Conservation (phyloP, 2,329 filamentous ascomycete genomes). For the Xylariales sp. region DNA sequence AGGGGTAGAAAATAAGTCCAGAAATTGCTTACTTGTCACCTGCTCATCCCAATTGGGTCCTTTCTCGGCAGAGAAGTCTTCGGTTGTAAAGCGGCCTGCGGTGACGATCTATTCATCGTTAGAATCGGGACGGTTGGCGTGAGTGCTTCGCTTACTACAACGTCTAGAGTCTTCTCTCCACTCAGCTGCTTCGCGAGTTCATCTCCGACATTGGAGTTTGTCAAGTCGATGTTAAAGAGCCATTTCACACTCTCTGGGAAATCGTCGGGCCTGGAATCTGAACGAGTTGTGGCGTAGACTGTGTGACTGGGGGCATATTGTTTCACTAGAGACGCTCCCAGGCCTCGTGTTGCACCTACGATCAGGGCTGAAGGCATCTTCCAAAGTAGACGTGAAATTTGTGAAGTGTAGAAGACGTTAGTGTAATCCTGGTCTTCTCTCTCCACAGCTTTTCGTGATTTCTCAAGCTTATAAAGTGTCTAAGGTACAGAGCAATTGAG, state of each 20-base stretch:
- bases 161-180: slow-evolving; percentile 33
- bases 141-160: slow-evolving; percentile 34
- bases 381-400: not conserved
- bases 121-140: not conserved
- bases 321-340: slow-evolving; percentile 58
- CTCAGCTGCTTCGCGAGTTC: slow-evolving; percentile 41
- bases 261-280: slow-evolving; percentile 35
- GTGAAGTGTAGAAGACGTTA: too few relatives aligned
- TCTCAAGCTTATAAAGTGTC: too few relatives aligned
- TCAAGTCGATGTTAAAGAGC: slow-evolving; percentile 55
- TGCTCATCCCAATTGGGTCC: slow-evolving; percentile 63
- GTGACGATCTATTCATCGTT: slow-evolving; percentile 52
- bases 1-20: too few relatives aligned
- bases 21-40: too few relatives aligned
- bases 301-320: slow-evolving; percentile 44
- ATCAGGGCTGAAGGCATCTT: slow-evolving; percentile 51
- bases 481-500: too few relatives aligned
- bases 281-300: slow-evolving; percentile 58
- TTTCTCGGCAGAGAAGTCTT: slow-evolving; percentile 50
- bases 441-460: too few relatives aligned
- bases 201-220: slow-evolving; percentile 40
- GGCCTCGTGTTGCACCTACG: slow-evolving; percentile 63
- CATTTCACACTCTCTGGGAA: slow-evolving; percentile 45
- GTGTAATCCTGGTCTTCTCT: too few relatives aligned
- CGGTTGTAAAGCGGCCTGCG: slow-evolving; percentile 64